Evolutionary conservation across 768 basidiomycete species (phyloP).

Genomic region (Candolleomyces efflorescens): DNA sequence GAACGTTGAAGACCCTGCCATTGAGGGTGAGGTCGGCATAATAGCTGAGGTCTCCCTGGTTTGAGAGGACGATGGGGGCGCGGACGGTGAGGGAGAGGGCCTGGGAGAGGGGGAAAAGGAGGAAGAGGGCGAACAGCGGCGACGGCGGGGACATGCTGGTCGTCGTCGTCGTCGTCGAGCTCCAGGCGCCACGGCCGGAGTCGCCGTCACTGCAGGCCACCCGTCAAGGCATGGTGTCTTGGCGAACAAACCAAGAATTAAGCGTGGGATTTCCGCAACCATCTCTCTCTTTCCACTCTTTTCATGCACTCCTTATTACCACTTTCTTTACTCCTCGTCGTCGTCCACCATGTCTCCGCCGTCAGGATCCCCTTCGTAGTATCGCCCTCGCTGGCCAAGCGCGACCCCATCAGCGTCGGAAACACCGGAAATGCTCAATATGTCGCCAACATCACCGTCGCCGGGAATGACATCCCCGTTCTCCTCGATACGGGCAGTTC

Average conservation of each 20-base stretch:
- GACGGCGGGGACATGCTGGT: neutral
- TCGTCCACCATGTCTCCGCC: constrained; percentile 35
- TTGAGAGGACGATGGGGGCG: constrained; percentile 19
- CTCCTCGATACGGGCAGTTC: constrained; percentile 80
- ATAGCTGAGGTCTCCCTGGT: constrained; percentile 37
- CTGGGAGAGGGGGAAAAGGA: neutral
- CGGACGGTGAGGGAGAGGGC: constrained; percentile 6
- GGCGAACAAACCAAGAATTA: constrained; percentile 6
- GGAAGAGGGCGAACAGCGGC: constrained; percentile 9
- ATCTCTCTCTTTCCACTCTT: constrained; percentile 17
- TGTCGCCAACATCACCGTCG: constrained; percentile 66
- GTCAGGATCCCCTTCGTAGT: constrained; percentile 34
- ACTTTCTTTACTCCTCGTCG: constrained; percentile 37
- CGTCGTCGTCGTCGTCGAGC: no score
- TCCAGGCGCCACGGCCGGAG: no score
- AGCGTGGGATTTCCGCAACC: constrained; percentile 3
- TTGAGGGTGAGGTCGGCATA: constrained; percentile 34
- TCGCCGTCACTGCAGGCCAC: neutral
- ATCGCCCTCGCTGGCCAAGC: constrained; percentile 30
- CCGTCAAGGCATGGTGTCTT: neutral
- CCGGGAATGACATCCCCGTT: constrained; percentile 52
- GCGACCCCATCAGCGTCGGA: constrained; percentile 40
- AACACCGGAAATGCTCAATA: constrained; percentile 75
- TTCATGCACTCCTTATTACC: constrained; percentile 23
- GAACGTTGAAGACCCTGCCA: constrained; percentile 29